These are phyloP conservation scores for Limonium bicolor DNA, from an alignment of 148 eudicot genomes.

Conservation along the genomic window DNA sequence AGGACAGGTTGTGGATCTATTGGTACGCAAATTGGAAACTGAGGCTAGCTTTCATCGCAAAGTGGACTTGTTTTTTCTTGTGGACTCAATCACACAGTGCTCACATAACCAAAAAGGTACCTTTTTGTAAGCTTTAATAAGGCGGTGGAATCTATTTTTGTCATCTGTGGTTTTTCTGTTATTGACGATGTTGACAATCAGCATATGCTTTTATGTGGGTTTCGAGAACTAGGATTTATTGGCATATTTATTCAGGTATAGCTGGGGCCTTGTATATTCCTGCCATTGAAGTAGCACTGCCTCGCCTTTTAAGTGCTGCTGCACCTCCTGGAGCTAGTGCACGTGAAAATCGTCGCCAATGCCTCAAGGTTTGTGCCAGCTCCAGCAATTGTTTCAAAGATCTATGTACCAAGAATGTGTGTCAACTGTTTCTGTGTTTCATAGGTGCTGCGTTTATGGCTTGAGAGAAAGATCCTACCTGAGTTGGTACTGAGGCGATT, in stretches of 20 bases:
- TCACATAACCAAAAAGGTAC: conserved; percentile 88
- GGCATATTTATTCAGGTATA: conserved; percentile 28
- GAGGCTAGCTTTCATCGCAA: conserved; percentile 69
- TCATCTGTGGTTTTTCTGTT: too few species aligned
- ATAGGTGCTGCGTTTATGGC: conserved; percentile 37
- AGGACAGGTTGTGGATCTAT: conserved; percentile 85
- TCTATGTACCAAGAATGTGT: background rate
- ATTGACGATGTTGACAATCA: background rate
- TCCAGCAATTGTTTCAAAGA: background rate
- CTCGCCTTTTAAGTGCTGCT: conserved; percentile 81
- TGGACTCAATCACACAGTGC: conserved; percentile 93
- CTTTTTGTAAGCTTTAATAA: background rate
- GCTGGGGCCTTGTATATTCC: conserved; percentile 91
- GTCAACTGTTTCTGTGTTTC: background rate
- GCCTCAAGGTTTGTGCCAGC: conserved; percentile 47
- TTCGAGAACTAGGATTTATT: background rate
- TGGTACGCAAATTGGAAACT: conserved; percentile 61
- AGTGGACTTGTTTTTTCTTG: conserved; percentile 89
- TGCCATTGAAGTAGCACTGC: conserved; percentile 64
- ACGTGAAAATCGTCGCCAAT: conserved; percentile 85
- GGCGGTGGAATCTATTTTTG: background rate
- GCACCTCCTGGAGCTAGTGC: conserved; percentile 77
- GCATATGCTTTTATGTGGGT: background rate
- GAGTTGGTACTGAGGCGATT: conserved; percentile 57
- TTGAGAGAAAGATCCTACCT: conserved; percentile 89